Evolutionary conservation across 164 flowering plant genomes (phyloP), one percentile per base, ranked within the genome.

Genomic region (Brasenia schreberi): DNA sequence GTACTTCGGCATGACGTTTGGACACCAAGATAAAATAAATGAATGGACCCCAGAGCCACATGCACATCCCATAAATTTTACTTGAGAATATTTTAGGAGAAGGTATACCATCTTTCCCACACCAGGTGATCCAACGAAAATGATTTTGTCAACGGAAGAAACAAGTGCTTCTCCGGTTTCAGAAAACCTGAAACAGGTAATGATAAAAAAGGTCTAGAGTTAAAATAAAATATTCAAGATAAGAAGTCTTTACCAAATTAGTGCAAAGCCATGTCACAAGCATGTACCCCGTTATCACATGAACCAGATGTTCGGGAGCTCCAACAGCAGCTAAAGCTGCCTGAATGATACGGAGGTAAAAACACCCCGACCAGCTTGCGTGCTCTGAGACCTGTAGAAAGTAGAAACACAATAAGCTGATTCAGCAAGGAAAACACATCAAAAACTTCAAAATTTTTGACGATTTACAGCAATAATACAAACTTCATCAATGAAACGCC

Each of bases 331-430:
- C 85, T 62, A 93, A 88, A 63, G 98, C 98, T 67, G 95, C 80
- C 77, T 93, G 97, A 72, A 94, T 85, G 56, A 94, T 91, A 63
- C 88, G 84, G 63, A 78, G 68, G 76, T 94, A 94, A 80, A 91
- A 94, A 77, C 90, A 86, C 60, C 97, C 98, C 58, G 98, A 94
- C 97, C 98, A 94, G 76, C 97, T 94, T 65, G 98, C 98, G 84
- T 91, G 88, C 76, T 94, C 98, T 68, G 98, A 94, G 69, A 94
- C 95, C 98, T 94, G 69, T 68, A 82, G 49, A 2, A 45, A 1
- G 53, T 45, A 45, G 53, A 12, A 12, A 7, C 53, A 45, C 12
- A 45, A 45, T 12, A 7, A 45, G 53, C 7, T 45, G 53, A 45
- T 45, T 23, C 27, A 23, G 27, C 27, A 23, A 23, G 27, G 27